Percentiles rank a stretch among this genome's conserved stretches.
Conservation (phyloP, 2,329 filamentous ascomycete genomes). For the Pseudopyricularia cyperi region DNA sequence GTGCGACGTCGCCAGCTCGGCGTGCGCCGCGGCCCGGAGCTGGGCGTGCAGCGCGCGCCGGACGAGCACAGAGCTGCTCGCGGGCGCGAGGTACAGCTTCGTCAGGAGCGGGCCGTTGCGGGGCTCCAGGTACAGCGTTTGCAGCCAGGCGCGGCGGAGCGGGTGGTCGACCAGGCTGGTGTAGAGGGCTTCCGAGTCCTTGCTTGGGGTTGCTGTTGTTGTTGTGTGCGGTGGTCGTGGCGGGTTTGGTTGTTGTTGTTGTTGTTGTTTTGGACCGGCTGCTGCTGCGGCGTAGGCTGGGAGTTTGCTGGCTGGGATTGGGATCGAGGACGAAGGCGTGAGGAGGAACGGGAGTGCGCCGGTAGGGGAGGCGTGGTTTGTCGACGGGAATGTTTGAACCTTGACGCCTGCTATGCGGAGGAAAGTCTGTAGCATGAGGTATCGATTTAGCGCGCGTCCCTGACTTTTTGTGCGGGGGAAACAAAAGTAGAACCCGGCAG, state of each 20-base stretch:
- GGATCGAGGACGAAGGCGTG: slow-evolving; percentile 22
- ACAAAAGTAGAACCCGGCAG: not conserved
- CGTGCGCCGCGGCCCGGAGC: slow-evolving; percentile 58
- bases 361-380: slow-evolving; percentile 84
- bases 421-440: slow-evolving; percentile 64
- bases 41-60: slow-evolving; percentile 49
- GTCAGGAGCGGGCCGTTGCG: slow-evolving; percentile 56
- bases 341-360: slow-evolving; percentile 83
- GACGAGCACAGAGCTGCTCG: slow-evolving; percentile 47
- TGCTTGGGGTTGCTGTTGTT: not conserved
- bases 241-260: slow-evolving; percentile 9
- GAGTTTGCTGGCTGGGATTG: slow-evolving; percentile 12
- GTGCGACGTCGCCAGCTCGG: slow-evolving; percentile 29
- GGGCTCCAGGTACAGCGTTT: slow-evolving; percentile 65
- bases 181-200: slow-evolving; percentile 40
- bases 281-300: slow-evolving; percentile 9
- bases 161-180: slow-evolving; percentile 61
- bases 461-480: slow-evolving; percentile 3
- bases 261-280: not conserved
- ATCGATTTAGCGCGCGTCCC: no score
- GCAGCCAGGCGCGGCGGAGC: slow-evolving; percentile 81
- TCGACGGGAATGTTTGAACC: slow-evolving; percentile 58
- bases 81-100: slow-evolving; percentile 57
- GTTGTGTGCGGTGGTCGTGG: slow-evolving; percentile 8
- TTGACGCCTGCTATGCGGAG: slow-evolving; percentile 62